A percentile compares a stretch with the other conserved stretches of the same genome.
phyloP scores from a whole-genome alignment of 441 rosid species.

The Gossypium gossypioides region DNA sequence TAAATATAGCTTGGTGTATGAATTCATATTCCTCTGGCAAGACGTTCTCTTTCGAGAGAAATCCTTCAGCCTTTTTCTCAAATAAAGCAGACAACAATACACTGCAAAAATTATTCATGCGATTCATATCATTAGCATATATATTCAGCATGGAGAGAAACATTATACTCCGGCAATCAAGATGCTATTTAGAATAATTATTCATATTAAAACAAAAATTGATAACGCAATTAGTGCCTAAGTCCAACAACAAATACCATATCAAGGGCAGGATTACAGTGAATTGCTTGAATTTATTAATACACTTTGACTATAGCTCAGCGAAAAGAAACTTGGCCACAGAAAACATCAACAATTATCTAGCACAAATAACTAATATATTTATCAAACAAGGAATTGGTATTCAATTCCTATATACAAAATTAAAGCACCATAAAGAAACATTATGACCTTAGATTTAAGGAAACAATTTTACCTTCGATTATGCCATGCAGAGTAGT shows the following conservation, averaged over 20 bases:
- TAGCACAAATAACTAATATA: not conserved
- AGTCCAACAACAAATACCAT: not conserved
- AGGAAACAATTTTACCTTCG: conserved; percentile 45
- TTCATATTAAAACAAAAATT: not conserved
- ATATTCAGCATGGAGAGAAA: not conserved
- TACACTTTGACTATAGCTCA: not conserved
- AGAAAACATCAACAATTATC: not conserved
- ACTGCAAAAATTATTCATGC: conserved; percentile 38
- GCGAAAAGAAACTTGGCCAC: not conserved
- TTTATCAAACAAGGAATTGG: not conserved
- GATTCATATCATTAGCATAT: not conserved
- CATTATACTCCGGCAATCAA: not conserved
- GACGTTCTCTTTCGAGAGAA: conserved; percentile 38
- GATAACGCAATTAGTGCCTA: not conserved
- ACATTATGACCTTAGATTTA: not conserved
- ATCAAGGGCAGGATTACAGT: not conserved
- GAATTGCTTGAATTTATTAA: not conserved
- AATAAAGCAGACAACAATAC: conserved; percentile 60
- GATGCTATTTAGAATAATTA: not conserved
- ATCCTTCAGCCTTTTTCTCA: conserved; percentile 44
- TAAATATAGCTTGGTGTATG: conserved; percentile 69
- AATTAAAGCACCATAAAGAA: not conserved
- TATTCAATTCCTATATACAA: not conserved
- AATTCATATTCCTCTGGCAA: conserved; percentile 58
- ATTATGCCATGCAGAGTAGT: conserved; percentile 96